phyloP scores from a whole-genome alignment of 2,329 filamentous ascomycete species.

The Botrytis medusae region DNA sequence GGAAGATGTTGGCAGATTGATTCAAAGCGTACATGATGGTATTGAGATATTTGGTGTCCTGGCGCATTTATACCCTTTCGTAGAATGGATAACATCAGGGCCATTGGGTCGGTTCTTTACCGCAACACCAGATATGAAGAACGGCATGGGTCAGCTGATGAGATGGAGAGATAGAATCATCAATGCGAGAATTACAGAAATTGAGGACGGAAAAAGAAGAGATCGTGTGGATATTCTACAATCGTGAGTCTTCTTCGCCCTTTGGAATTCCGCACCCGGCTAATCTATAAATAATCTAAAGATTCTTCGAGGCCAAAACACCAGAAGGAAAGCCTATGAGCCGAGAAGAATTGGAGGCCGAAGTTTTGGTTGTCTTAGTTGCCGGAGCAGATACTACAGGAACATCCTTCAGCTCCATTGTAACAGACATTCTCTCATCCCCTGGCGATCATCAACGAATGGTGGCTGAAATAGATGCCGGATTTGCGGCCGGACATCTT shows the following conservation, averaged over 20 bases:
- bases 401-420: conserved; percentile 1
- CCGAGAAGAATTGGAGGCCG: conserved; percentile 1
- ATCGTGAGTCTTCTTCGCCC: not conserved
- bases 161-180: conserved; percentile 17
- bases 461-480: conserved; percentile 4
- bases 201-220: conserved; percentile 1
- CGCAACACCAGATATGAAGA: conserved; percentile 7
- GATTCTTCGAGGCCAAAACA: conserved; percentile 8
- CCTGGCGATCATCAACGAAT: not conserved
- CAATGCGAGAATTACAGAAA: conserved; percentile 4
- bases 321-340: not conserved
- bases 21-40: conserved; percentile 52
- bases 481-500: not conserved
- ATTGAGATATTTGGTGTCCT: conserved; percentile 32
- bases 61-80: conserved; percentile 53
- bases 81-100: conserved; percentile 53
- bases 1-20: conserved; percentile 53
- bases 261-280: too few species aligned
- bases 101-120: conserved; percentile 43
- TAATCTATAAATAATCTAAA: not conserved
- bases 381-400: conserved; percentile 17
- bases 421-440: conserved; percentile 4
- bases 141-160: conserved; percentile 19
- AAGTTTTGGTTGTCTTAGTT: conserved; percentile 14
- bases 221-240: conserved; percentile 4